Base-by-base conservation (phyloP, 1,284 basidiomycete species). In the Schizopora paradoxa region DNA sequence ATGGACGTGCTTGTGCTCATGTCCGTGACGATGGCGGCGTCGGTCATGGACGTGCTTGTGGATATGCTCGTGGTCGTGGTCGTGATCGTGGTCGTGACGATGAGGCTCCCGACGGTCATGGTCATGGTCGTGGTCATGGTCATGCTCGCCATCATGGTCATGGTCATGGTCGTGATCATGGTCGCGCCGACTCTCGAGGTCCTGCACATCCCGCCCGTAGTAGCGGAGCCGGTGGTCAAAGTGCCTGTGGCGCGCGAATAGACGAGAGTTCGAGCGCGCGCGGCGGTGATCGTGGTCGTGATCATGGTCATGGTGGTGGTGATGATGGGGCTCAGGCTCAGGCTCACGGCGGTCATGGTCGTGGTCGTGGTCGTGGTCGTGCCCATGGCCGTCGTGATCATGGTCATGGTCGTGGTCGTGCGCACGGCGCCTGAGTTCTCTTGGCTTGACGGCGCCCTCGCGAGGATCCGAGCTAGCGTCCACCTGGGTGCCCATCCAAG, bases 91-190 rank as follows among this genome's bases (percentile, higher is more conserved):
- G 22, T 40, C 41, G 33, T 45, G 40, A 13, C 49, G 37, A 19
- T 4, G 33, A 40, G 48, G 39, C 29, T 54, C 35, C 47, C 31
- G 29, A 32, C 35, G 8, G 43, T 25, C 14, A 31, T 23, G 14
- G 3, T 16, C 32, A 14, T 40, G 16, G 27, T 21, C 29, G n/a
- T 39, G 22, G 5, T 23, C 31, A 4, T 7, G 34, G 45, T 11
- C 43, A 45, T 42, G 47, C 22, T 48, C 38, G 32, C 52, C 52
- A n/a, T 56, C 55, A 5, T 60, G 35, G 51, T 54, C 56, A n/a
- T 60, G 21, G 26, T 50, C 48, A 16, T 51, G 56, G 40, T 61
- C 36, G 21, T 57, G 32, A 4, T 61, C 7, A 11, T 60, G 58
- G 36, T 55, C 26, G 22, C 53, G 19, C 4, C 54, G 41, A 29